Percentiles rank a stretch among this genome's conserved stretches.
Conservation (phyloP, 768 basidiomycete species). For the Naganishia antarctica region DNA sequence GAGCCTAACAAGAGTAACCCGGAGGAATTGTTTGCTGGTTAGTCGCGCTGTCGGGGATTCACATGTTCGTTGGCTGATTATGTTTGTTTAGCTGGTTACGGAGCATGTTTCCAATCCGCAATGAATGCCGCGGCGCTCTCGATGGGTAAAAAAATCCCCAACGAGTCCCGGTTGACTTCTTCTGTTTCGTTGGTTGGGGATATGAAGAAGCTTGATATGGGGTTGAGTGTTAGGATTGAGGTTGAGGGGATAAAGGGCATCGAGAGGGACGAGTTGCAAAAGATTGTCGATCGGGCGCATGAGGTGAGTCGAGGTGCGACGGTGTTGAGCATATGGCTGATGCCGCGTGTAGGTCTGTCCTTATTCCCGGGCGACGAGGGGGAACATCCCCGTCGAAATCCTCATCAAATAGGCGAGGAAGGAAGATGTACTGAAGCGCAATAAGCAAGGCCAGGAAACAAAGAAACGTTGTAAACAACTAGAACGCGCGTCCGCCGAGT, state of each 20-base stretch:
- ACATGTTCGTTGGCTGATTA: not conserved
- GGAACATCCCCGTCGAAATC: constrained; percentile 16
- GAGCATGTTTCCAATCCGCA: constrained; percentile 25
- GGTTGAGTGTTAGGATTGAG: constrained; percentile 16
- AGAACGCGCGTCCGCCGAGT: too few relatives aligned
- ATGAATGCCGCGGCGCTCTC: constrained; percentile 24
- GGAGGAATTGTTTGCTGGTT: constrained; percentile 25
- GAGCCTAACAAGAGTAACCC: constrained; percentile 17
- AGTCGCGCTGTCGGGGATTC: not conserved
- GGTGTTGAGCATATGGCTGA: not conserved
- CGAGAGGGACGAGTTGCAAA: constrained; percentile 17
- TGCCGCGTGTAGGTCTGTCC: not conserved
- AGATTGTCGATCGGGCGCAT: constrained; percentile 23
- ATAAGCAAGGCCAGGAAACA: not conserved
- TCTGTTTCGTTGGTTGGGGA: constrained; percentile 19
- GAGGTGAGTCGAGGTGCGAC: constrained; percentile 4
- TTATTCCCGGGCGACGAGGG: constrained; percentile 15
- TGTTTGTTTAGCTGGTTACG: not conserved
- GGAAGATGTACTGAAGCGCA: not conserved
- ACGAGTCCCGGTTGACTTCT: constrained; percentile 16
- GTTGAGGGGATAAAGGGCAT: constrained; percentile 16
- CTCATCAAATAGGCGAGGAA: constrained; percentile 9
- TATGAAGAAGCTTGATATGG: constrained; percentile 27
- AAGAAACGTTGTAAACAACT: too few relatives aligned
- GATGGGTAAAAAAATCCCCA: constrained; percentile 16